These are phyloP conservation scores for Lactuca sativa DNA, from an alignment of 129 eudicot genomes.

Conservation along the genomic window DNA sequence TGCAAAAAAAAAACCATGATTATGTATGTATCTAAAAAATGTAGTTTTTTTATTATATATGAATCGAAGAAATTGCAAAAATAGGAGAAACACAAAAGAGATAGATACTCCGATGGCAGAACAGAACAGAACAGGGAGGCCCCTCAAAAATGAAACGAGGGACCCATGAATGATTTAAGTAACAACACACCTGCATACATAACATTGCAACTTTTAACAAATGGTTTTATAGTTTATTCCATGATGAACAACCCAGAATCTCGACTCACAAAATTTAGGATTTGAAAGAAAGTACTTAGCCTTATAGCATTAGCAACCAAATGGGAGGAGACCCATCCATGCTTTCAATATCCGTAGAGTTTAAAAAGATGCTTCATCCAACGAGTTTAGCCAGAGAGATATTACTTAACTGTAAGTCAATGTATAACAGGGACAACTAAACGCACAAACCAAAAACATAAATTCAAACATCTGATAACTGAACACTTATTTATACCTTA, in stretches of 20 bases:
- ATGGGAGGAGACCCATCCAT: constrained; percentile 67
- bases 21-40: constrained; percentile 26
- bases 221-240: constrained; percentile 41
- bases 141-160: constrained; percentile 94
- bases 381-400: constrained; percentile 96
- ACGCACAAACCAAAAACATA: constrained; percentile 50
- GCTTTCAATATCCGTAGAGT: constrained; percentile 86
- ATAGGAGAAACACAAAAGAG: constrained; percentile 59
- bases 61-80: constrained; percentile 32
- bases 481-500: constrained; percentile 64
- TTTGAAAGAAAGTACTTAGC: constrained; percentile 98
- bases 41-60: background rate
- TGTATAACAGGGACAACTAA: constrained; percentile 87
- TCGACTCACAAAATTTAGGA: constrained; percentile 94
- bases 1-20: constrained; percentile 26
- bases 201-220: constrained; percentile 87
- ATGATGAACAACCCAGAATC: constrained; percentile 85
- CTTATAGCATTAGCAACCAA: constrained; percentile 71
- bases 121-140: constrained; percentile 70
- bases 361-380: constrained; percentile 92
- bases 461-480: constrained; percentile 28
- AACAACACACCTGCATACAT: constrained; percentile 99
- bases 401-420: constrained; percentile 99
- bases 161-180: constrained; percentile 98
- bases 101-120: constrained; percentile 84